Conservation (phyloP, 208 protist species). For the Novymonas esmeraldas region DNA sequence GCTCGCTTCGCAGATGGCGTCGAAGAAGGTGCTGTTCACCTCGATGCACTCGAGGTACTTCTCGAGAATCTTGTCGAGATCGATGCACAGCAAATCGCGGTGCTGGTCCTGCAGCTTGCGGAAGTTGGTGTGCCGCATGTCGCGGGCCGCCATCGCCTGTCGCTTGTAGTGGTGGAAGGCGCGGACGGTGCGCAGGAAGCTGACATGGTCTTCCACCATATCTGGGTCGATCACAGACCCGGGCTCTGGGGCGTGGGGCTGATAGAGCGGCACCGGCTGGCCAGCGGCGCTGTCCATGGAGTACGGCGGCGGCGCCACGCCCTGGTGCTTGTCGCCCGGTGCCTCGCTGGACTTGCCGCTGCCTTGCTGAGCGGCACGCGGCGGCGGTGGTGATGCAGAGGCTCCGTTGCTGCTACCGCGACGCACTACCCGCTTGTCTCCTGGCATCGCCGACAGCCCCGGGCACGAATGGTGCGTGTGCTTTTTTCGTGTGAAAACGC, state of each 20-base stretch:
- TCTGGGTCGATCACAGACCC: constrained; percentile 46
- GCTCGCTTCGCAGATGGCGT: constrained; percentile 81
- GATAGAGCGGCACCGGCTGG: constrained; percentile 25
- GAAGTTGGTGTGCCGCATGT: constrained; percentile 82
- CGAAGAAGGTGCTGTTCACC: constrained; percentile 83
- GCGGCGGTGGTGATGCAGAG: neutral
- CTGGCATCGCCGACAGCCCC: constrained; percentile 8
- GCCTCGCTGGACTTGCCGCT: constrained; percentile 22
- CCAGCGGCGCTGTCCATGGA: constrained; percentile 18
- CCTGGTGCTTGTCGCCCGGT: constrained; percentile 39
- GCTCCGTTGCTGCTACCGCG: constrained; percentile 3
- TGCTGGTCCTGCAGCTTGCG: constrained; percentile 79
- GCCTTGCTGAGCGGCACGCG: neutral
- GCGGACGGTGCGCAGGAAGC: constrained; percentile 85
- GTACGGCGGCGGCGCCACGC: constrained; percentile 43
- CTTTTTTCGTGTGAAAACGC: neutral
- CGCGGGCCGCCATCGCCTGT: constrained; percentile 69
- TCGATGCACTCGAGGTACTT: constrained; percentile 83
- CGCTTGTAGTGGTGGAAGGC: constrained; percentile 81
- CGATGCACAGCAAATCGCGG: constrained; percentile 71
- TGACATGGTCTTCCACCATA: constrained; percentile 87
- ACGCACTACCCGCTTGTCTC: neutral
- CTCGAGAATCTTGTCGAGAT: constrained; percentile 76
- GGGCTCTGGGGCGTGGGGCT: constrained; percentile 31
- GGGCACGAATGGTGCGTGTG: no score